Evolutionary conservation across 306 rosid species (phyloP).

Genomic region (Senna tora): DNA sequence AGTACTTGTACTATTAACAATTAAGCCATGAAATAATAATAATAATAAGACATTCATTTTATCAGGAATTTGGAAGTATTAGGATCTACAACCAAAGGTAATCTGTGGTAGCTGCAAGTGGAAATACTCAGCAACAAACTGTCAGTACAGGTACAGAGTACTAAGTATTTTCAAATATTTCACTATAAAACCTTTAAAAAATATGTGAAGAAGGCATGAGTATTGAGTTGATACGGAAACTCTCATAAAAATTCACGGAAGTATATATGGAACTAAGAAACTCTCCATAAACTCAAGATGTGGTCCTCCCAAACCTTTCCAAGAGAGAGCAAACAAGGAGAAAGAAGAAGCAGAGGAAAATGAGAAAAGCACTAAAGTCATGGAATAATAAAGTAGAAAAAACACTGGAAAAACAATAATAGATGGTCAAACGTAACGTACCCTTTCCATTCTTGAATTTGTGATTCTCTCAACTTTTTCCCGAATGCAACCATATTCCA

Average conservation of each 20-base stretch:
- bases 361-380: background rate
- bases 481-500: slow-evolving; percentile 82
- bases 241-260: background rate
- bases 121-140: background rate
- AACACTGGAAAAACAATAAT: background rate
- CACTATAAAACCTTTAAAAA: background rate
- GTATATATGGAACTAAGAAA: slow-evolving; percentile 4
- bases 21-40: background rate
- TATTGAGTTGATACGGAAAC: background rate
- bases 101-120: background rate
- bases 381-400: background rate
- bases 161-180: background rate
- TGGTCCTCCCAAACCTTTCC: background rate
- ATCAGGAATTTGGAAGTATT: background rate
- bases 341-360: background rate
- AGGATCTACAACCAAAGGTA: background rate
- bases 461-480: slow-evolving; percentile 84
- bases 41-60: background rate
- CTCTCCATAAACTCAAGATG: background rate
- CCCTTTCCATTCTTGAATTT: slow-evolving; percentile 88
- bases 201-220: background rate
- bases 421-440: slow-evolving; percentile 32
- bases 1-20: background rate
- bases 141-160: background rate
- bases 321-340: slow-evolving; percentile 7